phyloP scores from a whole-genome alignment of 495 filamentous ascomycete genomes.

The Xanthoparmelia taractica region DNA sequence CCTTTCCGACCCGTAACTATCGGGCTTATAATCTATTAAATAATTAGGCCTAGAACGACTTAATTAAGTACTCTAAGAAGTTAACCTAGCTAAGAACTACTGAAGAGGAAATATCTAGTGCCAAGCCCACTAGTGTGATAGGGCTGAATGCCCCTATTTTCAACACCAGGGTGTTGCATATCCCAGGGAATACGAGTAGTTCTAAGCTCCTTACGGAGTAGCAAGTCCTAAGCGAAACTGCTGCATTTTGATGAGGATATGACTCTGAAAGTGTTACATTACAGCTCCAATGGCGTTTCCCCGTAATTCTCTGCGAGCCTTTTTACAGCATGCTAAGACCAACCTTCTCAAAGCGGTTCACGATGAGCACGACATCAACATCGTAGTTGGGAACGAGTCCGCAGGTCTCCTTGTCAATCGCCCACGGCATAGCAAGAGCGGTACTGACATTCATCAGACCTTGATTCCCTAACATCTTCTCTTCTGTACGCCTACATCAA shows the following conservation, averaged over 20 bases:
- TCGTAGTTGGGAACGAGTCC: slow-evolving; percentile 28
- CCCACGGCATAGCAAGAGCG: neutral
- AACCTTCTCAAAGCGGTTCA: slow-evolving; percentile 14
- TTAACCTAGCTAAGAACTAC: too few relatives aligned
- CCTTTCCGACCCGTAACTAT: too few relatives aligned
- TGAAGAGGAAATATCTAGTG: too few relatives aligned
- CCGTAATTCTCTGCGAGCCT: slow-evolving; percentile 22
- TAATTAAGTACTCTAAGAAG: too few relatives aligned
- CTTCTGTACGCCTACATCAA: slow-evolving; percentile 81
- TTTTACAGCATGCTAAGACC: slow-evolving; percentile 18
- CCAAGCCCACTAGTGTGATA: too few relatives aligned
- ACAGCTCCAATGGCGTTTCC: slow-evolving; percentile 23
- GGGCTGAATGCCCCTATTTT: too few relatives aligned
- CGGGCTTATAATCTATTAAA: too few relatives aligned
- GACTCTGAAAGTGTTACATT: neutral
- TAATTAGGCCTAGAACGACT: too few relatives aligned
- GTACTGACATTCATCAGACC: slow-evolving; percentile 48
- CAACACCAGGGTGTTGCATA: too few relatives aligned
- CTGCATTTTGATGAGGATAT: neutral
- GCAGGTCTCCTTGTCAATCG: slow-evolving; percentile 15
- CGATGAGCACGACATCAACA: slow-evolving; percentile 14
- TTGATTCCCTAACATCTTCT: slow-evolving; percentile 84
- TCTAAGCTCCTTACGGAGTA: too few relatives aligned
- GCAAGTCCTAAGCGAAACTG: too few relatives aligned
- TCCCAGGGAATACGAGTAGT: too few relatives aligned